A percentile compares a stretch with the other conserved stretches of the same genome.
These are phyloP conservation scores for Capsicum pubescens DNA, from an alignment of 257 asterid genomes.

Conservation along the genomic window DNA sequence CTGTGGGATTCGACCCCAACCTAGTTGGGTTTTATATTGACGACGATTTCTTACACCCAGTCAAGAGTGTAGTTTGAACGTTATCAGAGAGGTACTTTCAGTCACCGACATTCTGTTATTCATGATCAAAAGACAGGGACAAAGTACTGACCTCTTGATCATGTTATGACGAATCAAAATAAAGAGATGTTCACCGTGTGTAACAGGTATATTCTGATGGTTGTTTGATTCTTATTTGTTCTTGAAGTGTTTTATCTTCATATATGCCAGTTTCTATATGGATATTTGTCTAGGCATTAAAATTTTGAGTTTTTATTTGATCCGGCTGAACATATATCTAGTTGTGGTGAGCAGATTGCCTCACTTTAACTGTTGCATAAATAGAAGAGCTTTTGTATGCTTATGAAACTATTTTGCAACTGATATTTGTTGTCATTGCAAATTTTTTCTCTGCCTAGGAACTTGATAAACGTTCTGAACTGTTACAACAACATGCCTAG, in stretches of 20 bases:
- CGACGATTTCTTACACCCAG: too few species aligned
- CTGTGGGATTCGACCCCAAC: too few species aligned
- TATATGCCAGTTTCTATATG: background rate
- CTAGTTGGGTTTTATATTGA: too few species aligned
- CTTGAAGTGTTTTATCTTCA: constrained; percentile 2
- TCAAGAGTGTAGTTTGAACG: too few species aligned
- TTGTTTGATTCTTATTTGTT: background rate
- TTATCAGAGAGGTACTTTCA: too few species aligned
- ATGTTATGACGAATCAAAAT: too few species aligned
- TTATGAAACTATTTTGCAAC: background rate
- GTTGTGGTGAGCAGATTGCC: background rate
- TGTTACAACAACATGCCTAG: background rate
- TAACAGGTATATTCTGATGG: constrained; percentile 66
- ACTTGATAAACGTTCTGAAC: background rate
- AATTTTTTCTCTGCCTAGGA: background rate
- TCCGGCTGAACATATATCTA: background rate
- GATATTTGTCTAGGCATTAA: background rate
- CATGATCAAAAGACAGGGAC: too few species aligned
- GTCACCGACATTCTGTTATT: too few species aligned
- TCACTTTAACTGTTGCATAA: background rate
- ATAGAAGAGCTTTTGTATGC: background rate
- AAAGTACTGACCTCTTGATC: too few species aligned
- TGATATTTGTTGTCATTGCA: constrained; percentile 3
- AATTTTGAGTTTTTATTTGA: background rate
- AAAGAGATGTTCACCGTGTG: constrained; percentile 97